Conservation (phyloP, 495 filamentous ascomycete genomes). For the Penicillium diatomitis region DNA sequence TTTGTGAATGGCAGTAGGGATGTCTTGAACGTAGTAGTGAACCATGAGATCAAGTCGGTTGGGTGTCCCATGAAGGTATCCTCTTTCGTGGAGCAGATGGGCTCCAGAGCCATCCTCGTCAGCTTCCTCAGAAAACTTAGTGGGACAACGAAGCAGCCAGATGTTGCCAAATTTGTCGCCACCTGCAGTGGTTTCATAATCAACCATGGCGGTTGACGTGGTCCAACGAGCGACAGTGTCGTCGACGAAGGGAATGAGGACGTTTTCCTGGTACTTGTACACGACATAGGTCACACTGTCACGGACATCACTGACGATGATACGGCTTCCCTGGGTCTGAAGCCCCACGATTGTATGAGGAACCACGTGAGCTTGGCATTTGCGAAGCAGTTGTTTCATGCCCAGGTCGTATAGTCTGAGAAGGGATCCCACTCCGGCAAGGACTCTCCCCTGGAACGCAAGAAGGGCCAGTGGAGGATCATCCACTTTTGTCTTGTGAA, state of each 20-base stretch:
- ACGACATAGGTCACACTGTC: conserved; percentile 87
- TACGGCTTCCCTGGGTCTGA: conserved; percentile 84
- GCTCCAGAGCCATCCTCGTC: conserved; percentile 90
- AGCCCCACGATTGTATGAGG: conserved; percentile 78
- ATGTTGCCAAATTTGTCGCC: conserved; percentile 98
- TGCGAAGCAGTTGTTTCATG: conserved; percentile 81
- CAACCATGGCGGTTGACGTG: conserved; percentile 80
- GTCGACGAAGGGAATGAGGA: conserved; percentile 84
- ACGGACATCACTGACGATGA: conserved; percentile 84
- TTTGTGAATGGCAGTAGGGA: conserved; percentile 84
- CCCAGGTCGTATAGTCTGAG: conserved; percentile 87
- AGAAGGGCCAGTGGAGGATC: conserved; percentile 82
- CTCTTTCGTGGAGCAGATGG: conserved; percentile 77
- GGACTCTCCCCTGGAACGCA: conserved; percentile 81
- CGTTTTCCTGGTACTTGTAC: conserved; percentile 87
- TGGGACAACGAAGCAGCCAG: conserved; percentile 82
- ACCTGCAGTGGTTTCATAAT: conserved; percentile 92
- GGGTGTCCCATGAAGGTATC: conserved; percentile 81
- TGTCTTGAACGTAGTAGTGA: conserved; percentile 86
- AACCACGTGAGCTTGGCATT: conserved; percentile 71
- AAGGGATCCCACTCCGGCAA: conserved; percentile 73
- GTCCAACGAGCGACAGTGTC: conserved; percentile 86
- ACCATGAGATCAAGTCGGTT: conserved; percentile 75
- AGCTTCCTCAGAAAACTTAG: conserved; percentile 74
- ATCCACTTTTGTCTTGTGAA: conserved; percentile 89